Conservation (phyloP, 208 protist species). For the Trypanosoma rangeli region DNA sequence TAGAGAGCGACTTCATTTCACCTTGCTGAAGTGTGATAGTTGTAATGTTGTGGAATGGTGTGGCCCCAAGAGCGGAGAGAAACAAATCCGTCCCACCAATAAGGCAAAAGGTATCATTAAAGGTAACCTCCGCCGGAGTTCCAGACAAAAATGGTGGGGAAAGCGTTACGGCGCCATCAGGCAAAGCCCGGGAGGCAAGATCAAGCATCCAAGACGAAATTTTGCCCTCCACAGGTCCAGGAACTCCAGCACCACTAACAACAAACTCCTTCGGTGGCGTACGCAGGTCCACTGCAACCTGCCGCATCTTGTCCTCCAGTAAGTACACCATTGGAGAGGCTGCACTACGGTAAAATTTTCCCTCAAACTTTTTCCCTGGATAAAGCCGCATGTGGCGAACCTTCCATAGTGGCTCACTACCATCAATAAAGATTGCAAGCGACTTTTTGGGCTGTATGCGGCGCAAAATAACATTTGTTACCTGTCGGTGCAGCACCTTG, state of each 20-base stretch:
- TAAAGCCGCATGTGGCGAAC: conserved; percentile 58
- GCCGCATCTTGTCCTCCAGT: conserved; percentile 60
- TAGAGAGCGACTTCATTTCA: conserved; percentile 60
- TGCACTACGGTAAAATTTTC: conserved; percentile 67
- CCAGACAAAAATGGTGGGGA: neutral
- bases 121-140: conserved; percentile 27
- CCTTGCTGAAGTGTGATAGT: conserved; percentile 50
- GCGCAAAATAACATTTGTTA: conserved; percentile 51
- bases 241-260: conserved; percentile 49
- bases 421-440: conserved; percentile 68
- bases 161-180: conserved; percentile 20
- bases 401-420: conserved; percentile 73
- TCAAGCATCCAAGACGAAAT: conserved; percentile 72
- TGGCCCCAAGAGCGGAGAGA: conserved; percentile 49
- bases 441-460: conserved; percentile 60
- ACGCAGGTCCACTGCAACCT: conserved; percentile 41
- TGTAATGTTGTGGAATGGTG: conserved; percentile 75
- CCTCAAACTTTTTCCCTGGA: conserved; percentile 56
- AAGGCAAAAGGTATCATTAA: conserved; percentile 65
- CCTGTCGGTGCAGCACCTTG: conserved; percentile 52
- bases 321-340: conserved; percentile 68
- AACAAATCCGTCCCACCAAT: conserved; percentile 61
- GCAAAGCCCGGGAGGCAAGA: conserved; percentile 50
- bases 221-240: conserved; percentile 71
- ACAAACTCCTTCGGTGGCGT: conserved; percentile 49